Conservation (phyloP, 352 stramenopile species). For the Pythium coloratum region DNA sequence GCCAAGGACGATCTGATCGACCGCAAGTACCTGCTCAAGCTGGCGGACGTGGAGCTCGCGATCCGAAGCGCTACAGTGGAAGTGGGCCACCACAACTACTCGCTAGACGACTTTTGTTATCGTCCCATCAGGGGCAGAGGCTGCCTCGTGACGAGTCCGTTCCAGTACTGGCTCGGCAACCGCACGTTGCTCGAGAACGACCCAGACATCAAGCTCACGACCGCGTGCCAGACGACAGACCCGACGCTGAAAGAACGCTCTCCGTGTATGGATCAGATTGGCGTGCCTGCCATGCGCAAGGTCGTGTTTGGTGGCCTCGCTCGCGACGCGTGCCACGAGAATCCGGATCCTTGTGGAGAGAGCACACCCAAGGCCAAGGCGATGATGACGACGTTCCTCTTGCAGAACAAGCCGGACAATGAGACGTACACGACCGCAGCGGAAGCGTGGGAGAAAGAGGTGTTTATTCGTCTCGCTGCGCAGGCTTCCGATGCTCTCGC, state of each 20-base stretch:
- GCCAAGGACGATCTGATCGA: conserved; percentile 56
- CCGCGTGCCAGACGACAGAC: conserved; percentile 82
- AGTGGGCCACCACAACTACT: conserved; percentile 38
- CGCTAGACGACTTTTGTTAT: conserved; percentile 78
- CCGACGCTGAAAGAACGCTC: conserved; percentile 44
- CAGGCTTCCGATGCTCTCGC: background rate
- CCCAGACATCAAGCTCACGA: conserved; percentile 85
- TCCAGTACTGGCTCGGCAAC: conserved; percentile 80
- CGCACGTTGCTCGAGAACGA: conserved; percentile 56
- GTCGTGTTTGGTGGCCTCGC: conserved; percentile 86
- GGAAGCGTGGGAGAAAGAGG: conserved; percentile 79
- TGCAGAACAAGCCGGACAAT: conserved; percentile 76
- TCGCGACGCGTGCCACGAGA: conserved; percentile 63
- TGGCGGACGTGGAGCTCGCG: conserved; percentile 63
- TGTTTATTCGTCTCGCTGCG: conserved; percentile 58
- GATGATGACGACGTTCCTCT: conserved; percentile 88
- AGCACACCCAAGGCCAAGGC: conserved; percentile 68
- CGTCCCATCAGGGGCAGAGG: conserved; percentile 74
- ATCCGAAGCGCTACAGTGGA: conserved; percentile 41
- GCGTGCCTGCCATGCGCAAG: conserved; percentile 86
- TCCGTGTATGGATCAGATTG: conserved; percentile 89
- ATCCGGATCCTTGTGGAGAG: conserved; percentile 85
- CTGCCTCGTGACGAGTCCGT: conserved; percentile 79
- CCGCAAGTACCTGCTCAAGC: conserved; percentile 51
- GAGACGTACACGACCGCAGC: conserved; percentile 71